These are phyloP conservation scores for Entoloma clypeatum DNA, from an alignment of 1,284 basidiomycete genomes.

Conservation along the genomic window DNA sequence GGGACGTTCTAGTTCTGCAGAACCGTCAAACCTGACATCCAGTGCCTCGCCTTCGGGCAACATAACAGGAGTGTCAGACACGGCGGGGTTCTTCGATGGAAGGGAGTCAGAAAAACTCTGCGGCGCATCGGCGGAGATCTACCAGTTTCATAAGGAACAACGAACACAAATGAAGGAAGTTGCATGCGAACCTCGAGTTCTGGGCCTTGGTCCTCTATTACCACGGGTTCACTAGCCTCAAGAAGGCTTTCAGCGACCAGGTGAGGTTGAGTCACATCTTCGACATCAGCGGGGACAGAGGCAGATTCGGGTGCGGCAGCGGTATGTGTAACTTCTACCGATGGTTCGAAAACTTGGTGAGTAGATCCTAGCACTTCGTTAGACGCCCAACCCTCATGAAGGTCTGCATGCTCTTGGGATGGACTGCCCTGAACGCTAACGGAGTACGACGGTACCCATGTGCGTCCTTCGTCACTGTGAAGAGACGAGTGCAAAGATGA, in stretches of 20 bases:
- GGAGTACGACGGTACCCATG: conserved; percentile 29
- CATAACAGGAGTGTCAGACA: no score
- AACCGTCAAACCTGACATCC: not conserved
- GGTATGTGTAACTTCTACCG: not conserved
- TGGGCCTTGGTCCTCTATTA: not conserved
- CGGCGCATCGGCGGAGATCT: no score
- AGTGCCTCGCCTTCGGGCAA: not conserved
- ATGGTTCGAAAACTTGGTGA: no score
- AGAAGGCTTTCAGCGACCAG: not conserved
- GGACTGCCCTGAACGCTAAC: conserved; percentile 30
- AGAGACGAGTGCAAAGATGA: conserved; percentile 5
- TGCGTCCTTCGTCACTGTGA: conserved; percentile 10
- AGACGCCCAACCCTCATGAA: conserved; percentile 11
- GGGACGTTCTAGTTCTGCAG: conserved; percentile 20
- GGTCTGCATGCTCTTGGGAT: conserved; percentile 11
- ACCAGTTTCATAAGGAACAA: not conserved
- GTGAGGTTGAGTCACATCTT: not conserved
- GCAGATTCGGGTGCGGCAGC: conserved; percentile 1
- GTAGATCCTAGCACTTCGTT: no score
- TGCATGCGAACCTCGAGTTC: conserved; percentile 6
- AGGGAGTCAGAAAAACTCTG: no score
- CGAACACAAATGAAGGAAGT: not conserved
- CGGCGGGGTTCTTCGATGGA: no score
- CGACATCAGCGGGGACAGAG: not conserved
- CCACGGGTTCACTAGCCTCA: conserved; percentile 1